Base-by-base conservation (phyloP, 192 early-diverging fungal genomes). In the Backusella liffmaniae region DNA sequence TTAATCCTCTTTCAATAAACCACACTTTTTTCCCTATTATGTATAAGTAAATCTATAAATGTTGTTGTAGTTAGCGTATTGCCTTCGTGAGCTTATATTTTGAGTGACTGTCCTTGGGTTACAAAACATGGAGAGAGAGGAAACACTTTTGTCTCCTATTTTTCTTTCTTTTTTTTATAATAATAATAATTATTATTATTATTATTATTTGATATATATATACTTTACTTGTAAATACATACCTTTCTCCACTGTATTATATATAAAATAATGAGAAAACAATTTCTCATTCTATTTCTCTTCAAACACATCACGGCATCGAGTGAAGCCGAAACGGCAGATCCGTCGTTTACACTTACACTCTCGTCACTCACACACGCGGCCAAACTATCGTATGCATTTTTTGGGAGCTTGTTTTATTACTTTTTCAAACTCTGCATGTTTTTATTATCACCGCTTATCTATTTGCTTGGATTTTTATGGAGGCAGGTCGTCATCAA, bases 401-500 rank as follows among this genome's bases (percentile, higher is more conserved):
- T 73, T 13, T 59, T 73, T 39, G 35, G 53, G 0, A 39, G 6
- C 0, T 7, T 73, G 1, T 41, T 73, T 26, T 44, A 62, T n/a
- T 42, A 37, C 44, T 15, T 67, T 6, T 74, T 16, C 21, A 74
- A 32, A 67, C 41, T 56, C 2, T 44, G 12, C 10, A 30, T 44
- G 23, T 9, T 41, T 23, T 16, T 74, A 10, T 1, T 67, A 34
- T 74, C 36, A 2, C 73, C 73, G 23, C 16, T 67, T n/a, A 5
- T 32, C 1, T 74, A 30, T 37, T 4, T 66, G 13, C 18, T 39
- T 5, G 35, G 15, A 15, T n/a, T 66, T 16, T 23, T 41, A 30
- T 74, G 73, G 65, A 30, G 10, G n/a, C 23, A n/a, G 12, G 18
- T 74, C 6, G 30, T 74, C 12, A 42, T 42, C 12, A 74, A 67